Conservation (phyloP, 2,329 filamentous ascomycete genomes). For the Chaetoscypha palmicola region DNA sequence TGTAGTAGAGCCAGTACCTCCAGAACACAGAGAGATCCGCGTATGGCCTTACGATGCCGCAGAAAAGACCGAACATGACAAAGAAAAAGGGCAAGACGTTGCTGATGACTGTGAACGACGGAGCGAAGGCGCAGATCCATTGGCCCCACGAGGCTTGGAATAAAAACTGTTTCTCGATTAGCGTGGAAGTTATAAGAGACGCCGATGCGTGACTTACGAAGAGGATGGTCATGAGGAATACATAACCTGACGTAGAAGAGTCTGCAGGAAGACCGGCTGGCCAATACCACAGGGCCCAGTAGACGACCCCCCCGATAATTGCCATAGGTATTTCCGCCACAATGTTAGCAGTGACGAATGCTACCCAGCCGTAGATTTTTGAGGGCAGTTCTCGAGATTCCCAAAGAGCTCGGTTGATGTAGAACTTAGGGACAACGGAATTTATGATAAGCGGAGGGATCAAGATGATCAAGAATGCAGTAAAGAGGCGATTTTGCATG, state of each 20-base stretch:
- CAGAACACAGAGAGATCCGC: slow-evolving; percentile 33
- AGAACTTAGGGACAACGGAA: slow-evolving; percentile 70
- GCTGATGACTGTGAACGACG: slow-evolving; percentile 69
- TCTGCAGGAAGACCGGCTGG: slow-evolving; percentile 63
- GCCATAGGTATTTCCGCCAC: slow-evolving; percentile 66
- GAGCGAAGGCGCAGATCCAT: slow-evolving; percentile 78
- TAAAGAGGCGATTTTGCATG: slow-evolving; percentile 75
- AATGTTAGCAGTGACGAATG: slow-evolving; percentile 67
- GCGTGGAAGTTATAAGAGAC: neutral
- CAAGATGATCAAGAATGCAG: slow-evolving; percentile 57
- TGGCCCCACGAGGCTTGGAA: slow-evolving; percentile 73
- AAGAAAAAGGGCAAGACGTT: slow-evolving; percentile 41
- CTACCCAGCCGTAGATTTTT: slow-evolving; percentile 70
- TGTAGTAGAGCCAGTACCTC: slow-evolving; percentile 40
- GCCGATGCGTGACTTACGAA: slow-evolving; percentile 37
- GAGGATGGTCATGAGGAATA: slow-evolving; percentile 70
- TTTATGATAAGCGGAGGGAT: slow-evolving; percentile 64
- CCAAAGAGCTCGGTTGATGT: slow-evolving; percentile 65
- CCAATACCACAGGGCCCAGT: slow-evolving; percentile 73
- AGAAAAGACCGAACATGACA: slow-evolving; percentile 63
- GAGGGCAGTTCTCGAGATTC: slow-evolving; percentile 66
- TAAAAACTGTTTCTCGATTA: slow-evolving; percentile 40
- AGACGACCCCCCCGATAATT: slow-evolving; percentile 56
- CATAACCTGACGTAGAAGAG: slow-evolving; percentile 61
- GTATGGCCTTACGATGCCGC: slow-evolving; percentile 70